phyloP scores from a whole-genome alignment of 805 yeast species.

The Kodamaea fukazawae region DNA sequence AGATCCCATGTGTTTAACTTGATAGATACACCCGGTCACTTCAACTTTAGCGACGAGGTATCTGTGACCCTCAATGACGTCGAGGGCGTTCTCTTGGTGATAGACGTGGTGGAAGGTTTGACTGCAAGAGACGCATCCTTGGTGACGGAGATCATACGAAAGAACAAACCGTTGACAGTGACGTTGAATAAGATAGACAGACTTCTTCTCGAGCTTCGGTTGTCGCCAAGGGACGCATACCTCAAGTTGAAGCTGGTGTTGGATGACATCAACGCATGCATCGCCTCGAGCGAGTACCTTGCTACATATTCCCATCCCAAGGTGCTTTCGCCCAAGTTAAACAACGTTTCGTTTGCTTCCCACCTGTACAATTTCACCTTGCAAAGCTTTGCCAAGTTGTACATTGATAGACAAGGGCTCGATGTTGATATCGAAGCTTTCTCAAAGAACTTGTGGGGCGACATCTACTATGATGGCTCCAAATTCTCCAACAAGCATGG shows the following conservation, averaged over 20 bases:
- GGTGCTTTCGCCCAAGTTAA: slow-evolving; percentile 55
- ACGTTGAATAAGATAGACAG: slow-evolving; percentile 83
- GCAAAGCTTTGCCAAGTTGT: slow-evolving; percentile 57
- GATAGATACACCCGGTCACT: slow-evolving; percentile 91
- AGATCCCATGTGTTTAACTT: slow-evolving; percentile 61
- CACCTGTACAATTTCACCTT: slow-evolving; percentile 63
- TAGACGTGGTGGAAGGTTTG: slow-evolving; percentile 87
- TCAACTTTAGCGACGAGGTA: slow-evolving; percentile 75
- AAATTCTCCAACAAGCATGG: slow-evolving; percentile 40
- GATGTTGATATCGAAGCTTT: slow-evolving; percentile 32
- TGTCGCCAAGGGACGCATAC: slow-evolving; percentile 74
- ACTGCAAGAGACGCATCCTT: slow-evolving; percentile 51
- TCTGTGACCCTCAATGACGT: slow-evolving; percentile 53
- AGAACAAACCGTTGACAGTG: slow-evolving; percentile 52
- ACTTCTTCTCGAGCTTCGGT: slow-evolving; percentile 70
- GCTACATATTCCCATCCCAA: slow-evolving; percentile 24
- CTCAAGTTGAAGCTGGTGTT: slow-evolving; percentile 60
- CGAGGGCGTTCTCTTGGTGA: slow-evolving; percentile 66
- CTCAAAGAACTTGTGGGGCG: slow-evolving; percentile 73
- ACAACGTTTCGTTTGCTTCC: slow-evolving; percentile 77
- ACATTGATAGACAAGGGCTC: slow-evolving; percentile 23
- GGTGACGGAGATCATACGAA: slow-evolving; percentile 50
- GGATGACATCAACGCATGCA: slow-evolving; percentile 59
- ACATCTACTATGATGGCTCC: slow-evolving; percentile 50
- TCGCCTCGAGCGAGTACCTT: slow-evolving; percentile 34